A percentile compares a stretch with the other conserved stretches of the same genome.
Conservation (phyloP, 2,329 filamentous ascomycete genomes). For the Microdochium trichocladiopsis region DNA sequence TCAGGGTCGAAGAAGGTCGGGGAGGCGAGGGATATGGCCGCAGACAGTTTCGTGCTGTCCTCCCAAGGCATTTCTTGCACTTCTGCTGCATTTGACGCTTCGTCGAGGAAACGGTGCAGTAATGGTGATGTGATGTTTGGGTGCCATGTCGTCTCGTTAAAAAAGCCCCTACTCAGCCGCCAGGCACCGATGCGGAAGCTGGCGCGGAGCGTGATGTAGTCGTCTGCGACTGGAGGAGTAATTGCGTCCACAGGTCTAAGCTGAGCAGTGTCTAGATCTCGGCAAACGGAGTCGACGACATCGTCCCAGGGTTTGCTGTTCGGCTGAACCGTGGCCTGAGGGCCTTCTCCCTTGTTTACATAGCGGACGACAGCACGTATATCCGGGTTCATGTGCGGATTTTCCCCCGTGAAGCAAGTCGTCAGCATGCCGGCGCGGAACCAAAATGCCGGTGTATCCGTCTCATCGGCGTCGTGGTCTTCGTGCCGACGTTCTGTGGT, state of each 20-base stretch:
- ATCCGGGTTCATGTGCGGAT: slow-evolving; percentile 34
- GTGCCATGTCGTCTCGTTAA: slow-evolving; percentile 49
- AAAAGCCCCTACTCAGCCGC: slow-evolving; percentile 48
- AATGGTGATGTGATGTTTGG: slow-evolving; percentile 38
- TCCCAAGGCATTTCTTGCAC: too few species aligned
- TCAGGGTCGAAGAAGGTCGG: slow-evolving; percentile 34
- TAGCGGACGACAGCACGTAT: slow-evolving; percentile 44
- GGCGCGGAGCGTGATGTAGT: slow-evolving; percentile 45
- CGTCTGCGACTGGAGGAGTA: slow-evolving; percentile 38
- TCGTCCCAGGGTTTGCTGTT: slow-evolving; percentile 19
- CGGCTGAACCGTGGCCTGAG: slow-evolving; percentile 18
- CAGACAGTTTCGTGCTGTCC: background rate
- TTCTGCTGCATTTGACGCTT: slow-evolving; percentile 22
- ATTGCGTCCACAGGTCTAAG: slow-evolving; percentile 27
- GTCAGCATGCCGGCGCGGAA: slow-evolving; percentile 56
- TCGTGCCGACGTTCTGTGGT: slow-evolving; percentile 16
- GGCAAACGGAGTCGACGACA: background rate
- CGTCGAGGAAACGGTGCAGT: slow-evolving; percentile 41
- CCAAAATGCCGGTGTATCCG: slow-evolving; percentile 46
- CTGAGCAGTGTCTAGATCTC: slow-evolving; percentile 12
- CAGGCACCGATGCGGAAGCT: slow-evolving; percentile 55
- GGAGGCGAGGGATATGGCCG: slow-evolving; percentile 24
- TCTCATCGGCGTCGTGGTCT: background rate
- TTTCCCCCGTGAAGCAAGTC: slow-evolving; percentile 49
- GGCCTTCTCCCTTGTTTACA: slow-evolving; percentile 10